Percentiles rank a stretch among this genome's conserved stretches.
Conservation (phyloP, 2,329 filamentous ascomycete species). For the Colletotrichum tropicicola region DNA sequence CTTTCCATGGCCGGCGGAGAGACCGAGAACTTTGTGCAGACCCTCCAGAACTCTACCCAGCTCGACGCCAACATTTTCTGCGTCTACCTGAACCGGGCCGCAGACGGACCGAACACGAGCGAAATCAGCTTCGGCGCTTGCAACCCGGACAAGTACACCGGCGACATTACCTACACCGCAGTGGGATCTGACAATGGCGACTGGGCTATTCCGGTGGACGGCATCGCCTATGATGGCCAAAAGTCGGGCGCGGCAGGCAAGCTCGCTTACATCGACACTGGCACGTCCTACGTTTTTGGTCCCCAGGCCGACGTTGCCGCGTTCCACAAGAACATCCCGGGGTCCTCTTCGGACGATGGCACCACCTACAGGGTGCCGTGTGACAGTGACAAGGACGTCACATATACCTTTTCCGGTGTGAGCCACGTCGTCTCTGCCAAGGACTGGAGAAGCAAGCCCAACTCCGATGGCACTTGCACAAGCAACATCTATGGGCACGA, state of each 20-base stretch:
- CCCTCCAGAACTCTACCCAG: conserved; percentile 63
- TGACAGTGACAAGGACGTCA: conserved; percentile 66
- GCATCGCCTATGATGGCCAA: conserved; percentile 69
- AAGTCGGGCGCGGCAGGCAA: conserved; percentile 63
- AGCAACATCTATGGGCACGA: conserved; percentile 81
- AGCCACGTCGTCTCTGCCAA: conserved; percentile 72
- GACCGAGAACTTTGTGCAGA: conserved; percentile 73
- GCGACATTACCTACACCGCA: conserved; percentile 73
- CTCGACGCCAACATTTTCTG: conserved; percentile 74
- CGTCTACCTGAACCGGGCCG: conserved; percentile 73
- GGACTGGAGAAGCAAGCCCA: conserved; percentile 72
- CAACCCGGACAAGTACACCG: conserved; percentile 73
- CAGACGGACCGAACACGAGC: conserved; percentile 74
- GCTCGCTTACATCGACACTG: conserved; percentile 82
- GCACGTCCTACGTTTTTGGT: conserved; percentile 82
- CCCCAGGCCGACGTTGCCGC: conserved; percentile 72
- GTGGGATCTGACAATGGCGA: conserved; percentile 61
- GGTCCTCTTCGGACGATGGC: conserved; percentile 63
- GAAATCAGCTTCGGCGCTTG: conserved; percentile 80
- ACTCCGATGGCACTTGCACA: conserved; percentile 59
- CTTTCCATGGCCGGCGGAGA: conserved; percentile 70
- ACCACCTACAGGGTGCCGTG: conserved; percentile 79
- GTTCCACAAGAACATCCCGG: conserved; percentile 72
- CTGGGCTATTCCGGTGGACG: conserved; percentile 79
- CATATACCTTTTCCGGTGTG: conserved; percentile 73